Evolutionary conservation across 1,284 basidiomycete species (phyloP), one percentile per base, ranked within the genome.

Genomic region (Blastosporella zonata): DNA sequence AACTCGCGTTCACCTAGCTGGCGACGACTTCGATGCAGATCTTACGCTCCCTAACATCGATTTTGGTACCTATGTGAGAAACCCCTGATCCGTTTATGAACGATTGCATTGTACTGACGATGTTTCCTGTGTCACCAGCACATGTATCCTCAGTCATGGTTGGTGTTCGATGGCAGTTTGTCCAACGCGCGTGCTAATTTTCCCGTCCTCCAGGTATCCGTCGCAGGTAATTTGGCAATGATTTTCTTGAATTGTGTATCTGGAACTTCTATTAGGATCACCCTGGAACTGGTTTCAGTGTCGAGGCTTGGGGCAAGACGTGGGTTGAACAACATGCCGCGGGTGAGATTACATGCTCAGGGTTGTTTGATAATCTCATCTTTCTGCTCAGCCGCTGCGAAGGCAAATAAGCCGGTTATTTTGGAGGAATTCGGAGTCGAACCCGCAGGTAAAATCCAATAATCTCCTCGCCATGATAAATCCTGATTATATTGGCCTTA

Each of bases 391-490:
- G 79, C 76, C 20, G 77, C 78, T 0, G 71, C 71, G 47, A 68
- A 63, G 46, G 74, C 72, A 0, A 67, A 67, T 25, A 82, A 82
- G 53, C 79, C 79, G 1, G 56, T 81, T 10, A 62, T 81, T 10
- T 57, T 81, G 12, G 79, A 82, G 55, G 79, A 81, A 52, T 81
- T 81, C 52, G 78, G 78, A n/a, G 58, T 75, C 1, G 74, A 74
- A 20, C 52, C 73, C 3, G 76, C 77, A 55, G 42, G 59, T 51
- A 29, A 36, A 10, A 15, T 47, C 20, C 5, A n/a, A n/a, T n/a
- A n/a, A n/a, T n/a, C n/a, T 15, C n/a, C n/a, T n/a, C n/a, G 4
- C 8, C 9, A 13, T 38, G 34, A 27, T 23, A 15, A 35, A 13
- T n/a, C 33, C 44, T 34, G 12, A 12, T 15, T 13, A 29, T 25